A percentile compares a stretch with the other conserved stretches of the same genome.
Evolutionary conservation across 2,329 filamentous ascomycete genomes (phyloP).

Genomic region (Arachnomyces sp.): DNA sequence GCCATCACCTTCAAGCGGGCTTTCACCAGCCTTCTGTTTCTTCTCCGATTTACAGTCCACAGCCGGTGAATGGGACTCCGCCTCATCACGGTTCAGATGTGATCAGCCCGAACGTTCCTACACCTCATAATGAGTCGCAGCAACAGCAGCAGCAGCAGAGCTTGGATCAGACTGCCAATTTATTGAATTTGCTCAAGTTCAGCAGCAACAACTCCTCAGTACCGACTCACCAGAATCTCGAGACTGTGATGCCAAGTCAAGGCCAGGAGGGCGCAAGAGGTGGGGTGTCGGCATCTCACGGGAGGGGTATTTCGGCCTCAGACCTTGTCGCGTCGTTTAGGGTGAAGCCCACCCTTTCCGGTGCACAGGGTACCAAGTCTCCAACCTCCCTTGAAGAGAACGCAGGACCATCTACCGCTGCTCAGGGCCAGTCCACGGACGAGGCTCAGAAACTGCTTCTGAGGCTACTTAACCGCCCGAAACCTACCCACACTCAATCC

Average conservation of each 20-base stretch:
- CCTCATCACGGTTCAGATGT: conserved; percentile 51
- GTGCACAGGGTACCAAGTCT: conserved; percentile 11
- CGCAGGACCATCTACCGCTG: conserved; percentile 13
- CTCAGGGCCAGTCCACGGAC: conserved; percentile 39
- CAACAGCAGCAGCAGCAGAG: conserved; percentile 31
- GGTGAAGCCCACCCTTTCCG: conserved; percentile 37
- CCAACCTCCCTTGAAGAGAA: background rate
- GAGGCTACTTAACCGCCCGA: conserved; percentile 73
- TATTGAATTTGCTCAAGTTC: conserved; percentile 60
- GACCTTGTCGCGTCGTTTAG: conserved; percentile 51
- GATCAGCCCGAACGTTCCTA: conserved; percentile 47
- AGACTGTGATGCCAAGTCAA: conserved; percentile 22
- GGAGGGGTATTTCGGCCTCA: conserved; percentile 43
- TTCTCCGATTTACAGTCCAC: conserved; percentile 50
- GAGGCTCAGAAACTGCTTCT: conserved; percentile 81
- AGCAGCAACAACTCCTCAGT: conserved; percentile 36
- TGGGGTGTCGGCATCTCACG: conserved; percentile 20
- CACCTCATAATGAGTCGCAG: conserved; percentile 34
- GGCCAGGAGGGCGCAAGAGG: conserved; percentile 18
- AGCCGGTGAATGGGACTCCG: conserved; percentile 42
- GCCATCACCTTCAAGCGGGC: conserved; percentile 4
- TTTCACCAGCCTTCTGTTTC: conserved; percentile 46
- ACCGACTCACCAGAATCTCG: conserved; percentile 14
- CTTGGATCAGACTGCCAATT: conserved; percentile 45
- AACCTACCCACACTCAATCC: conserved; percentile 20